Evolutionary conservation across 208 protist genomes (phyloP), one percentile per base, ranked within the genome.

Genomic region (Porcisia hertigi): DNA sequence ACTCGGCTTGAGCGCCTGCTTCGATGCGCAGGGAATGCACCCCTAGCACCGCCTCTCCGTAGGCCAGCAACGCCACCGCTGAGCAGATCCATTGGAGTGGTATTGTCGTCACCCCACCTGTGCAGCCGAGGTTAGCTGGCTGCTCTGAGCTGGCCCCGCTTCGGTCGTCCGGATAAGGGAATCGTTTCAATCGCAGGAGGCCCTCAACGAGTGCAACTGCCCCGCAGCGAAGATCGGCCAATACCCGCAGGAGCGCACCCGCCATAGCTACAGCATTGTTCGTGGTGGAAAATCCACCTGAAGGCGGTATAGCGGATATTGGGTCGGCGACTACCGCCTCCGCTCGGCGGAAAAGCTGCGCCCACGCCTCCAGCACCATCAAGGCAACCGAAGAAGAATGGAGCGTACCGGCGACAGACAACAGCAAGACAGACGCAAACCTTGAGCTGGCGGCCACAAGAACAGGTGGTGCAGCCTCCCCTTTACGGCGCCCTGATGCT

Each of bases 361-460:
- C 71, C 71, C 71, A 75, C 57, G 71, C 71, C 43, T 75, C 71
- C 43, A 75, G 53, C 58, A 65, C n/a, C 55, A 41, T 80, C 54
- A 39, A 80, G 23, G 39, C 58, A 66, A 9, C 43, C 53, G 41
- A 71, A 45, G 76, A 69, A 12, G 76, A 64, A 4, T 55, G 54
- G 45, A 16, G 62, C 23, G 62, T 57, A 39, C 57, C 64, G 5
- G 70, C 73, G 45, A 80, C 62, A 49, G 70, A 62, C 11, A 70
- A 69, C 70, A 80, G 47, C 12, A 80, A 39, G 3, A 75, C 20
- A 43, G 63, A 25, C 7, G 76, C 72, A 41, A 80, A 66, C 1
- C 60, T 52, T 18, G 52, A n/a, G 16, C 39, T 57, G 16, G 12
- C 30, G 54, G 55, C 25, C 11, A 34, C 47, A 20, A 63, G 20